phyloP scores from a whole-genome alignment of 176 grass and related monocot species.

The Avena atlantica region DNA sequence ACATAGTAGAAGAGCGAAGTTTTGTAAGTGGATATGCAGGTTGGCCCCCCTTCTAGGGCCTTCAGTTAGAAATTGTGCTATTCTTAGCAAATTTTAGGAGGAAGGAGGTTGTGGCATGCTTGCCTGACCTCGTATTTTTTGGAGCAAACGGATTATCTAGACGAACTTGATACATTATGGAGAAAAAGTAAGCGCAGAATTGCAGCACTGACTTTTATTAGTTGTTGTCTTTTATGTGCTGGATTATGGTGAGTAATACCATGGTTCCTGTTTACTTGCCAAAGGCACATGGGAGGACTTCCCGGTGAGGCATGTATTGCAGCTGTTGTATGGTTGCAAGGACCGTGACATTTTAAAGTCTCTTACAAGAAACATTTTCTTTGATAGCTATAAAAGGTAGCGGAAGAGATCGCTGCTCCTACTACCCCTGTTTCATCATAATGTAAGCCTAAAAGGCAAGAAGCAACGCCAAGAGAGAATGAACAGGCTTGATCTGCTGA shows the following conservation, averaged over 20 bases:
- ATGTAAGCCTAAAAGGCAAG: not conserved
- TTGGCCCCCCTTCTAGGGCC: not conserved
- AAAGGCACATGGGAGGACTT: not conserved
- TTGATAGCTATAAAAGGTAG: not conserved
- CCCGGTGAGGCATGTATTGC: not conserved
- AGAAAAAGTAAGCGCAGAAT: not conserved
- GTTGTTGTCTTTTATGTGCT: not conserved
- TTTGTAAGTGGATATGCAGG: constrained; percentile 11
- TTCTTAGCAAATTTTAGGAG: not conserved
- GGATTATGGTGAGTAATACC: not conserved
- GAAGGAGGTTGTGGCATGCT: not conserved
- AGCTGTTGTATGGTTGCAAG: not conserved
- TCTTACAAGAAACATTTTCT: not conserved
- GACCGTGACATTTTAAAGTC: not conserved
- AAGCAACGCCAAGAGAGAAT: not conserved
- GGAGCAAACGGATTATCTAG: not conserved
- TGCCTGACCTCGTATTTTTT: not conserved
- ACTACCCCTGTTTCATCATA: not conserved
- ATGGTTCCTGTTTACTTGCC: not conserved
- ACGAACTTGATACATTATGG: not conserved
- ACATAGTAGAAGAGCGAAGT: constrained; percentile 31
- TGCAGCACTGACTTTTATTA: not conserved
- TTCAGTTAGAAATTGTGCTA: constrained; percentile 5
- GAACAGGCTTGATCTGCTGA: not conserved
- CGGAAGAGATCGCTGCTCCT: not conserved